Evolutionary conservation across 2,329 filamentous ascomycete genomes (phyloP), one percentile per base, ranked within the genome.

Genomic region (Pestalotiopsis sp.): DNA sequence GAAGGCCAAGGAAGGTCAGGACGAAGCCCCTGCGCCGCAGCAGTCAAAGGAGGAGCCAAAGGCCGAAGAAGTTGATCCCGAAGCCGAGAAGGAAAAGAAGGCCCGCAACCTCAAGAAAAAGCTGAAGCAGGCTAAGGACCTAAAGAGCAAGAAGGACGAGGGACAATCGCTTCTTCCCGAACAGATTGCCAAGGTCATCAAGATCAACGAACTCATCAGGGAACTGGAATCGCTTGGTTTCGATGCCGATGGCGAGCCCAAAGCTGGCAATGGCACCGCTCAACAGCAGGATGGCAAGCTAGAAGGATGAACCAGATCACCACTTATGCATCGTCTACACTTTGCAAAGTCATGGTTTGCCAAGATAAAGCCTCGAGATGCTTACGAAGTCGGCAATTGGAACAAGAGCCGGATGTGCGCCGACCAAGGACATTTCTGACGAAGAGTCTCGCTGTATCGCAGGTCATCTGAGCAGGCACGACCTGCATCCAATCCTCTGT

Each of bases 121-220:
- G 82, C 84, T 99, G 70, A 93, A 95, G 76, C 96, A 99, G 80
- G 95, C 96, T 4, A 92, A 91, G 74, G 96, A 98, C 2, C 85
- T 99, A 67, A 92, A 94, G 78, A 91, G 91, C 76, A 98, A 97
- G 86, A 97, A 97, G 81, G 93, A 97, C 27, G 91, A 90, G 68
- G 96, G 96, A 23, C 92, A 94, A 78, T 86, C 89, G 4, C 82
- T 99, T 70, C 85, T 98, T 31, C 95, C 95, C 0, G 96, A 99
- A 83, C 96, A 99, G 83, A 92, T 98, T 72, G 94, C 95, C 74
- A 99, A 99, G 84, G 94, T 99, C 67, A 97, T 97, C 79, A 97
- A 96, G 81, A 97, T 99, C 79, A 94, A 94, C 71, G 96, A 99
- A 83, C 87, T 99, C 65, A 91, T 98, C 69, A 89, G 94, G 13